Conservation (phyloP, 352 stramenopile species). For the Aphanomyces stellatus region DNA sequence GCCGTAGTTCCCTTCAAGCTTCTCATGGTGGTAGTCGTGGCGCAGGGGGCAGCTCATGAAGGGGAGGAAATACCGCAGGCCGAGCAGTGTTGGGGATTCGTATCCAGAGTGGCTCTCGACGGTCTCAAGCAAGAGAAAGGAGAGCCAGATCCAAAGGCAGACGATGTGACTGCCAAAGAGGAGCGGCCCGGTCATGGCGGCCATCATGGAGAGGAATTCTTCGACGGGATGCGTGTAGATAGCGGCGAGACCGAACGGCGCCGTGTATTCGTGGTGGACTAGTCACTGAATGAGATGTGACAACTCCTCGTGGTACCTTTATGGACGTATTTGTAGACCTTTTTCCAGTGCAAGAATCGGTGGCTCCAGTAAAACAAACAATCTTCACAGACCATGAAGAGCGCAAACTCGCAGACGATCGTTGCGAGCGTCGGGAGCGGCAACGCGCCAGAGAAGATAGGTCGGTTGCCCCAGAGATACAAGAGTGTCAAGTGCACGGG, state of each 20-base stretch:
- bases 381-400: conserved; percentile 11
- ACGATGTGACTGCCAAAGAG: conserved; percentile 17
- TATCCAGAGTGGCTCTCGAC: conserved; percentile 21
- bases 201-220: conserved; percentile 9
- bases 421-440: background rate
- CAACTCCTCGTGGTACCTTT: conserved; percentile 7
- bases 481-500: background rate
- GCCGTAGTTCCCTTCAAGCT: conserved; percentile 17
- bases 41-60: background rate
- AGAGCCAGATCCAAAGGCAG: conserved; percentile 18
- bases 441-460: background rate
- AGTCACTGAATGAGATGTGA: background rate
- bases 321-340: conserved; percentile 23
- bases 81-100: background rate
- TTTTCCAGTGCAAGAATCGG: conserved; percentile 21
- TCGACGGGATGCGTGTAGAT: conserved; percentile 18
- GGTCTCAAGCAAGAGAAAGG: conserved; percentile 14
- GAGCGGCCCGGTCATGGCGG: conserved; percentile 17
- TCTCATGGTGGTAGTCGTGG: conserved; percentile 19
- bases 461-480: background rate
- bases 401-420: background rate
- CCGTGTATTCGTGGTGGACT: conserved; percentile 18
- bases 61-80: background rate
- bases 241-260: conserved; percentile 15
- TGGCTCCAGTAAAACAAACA: conserved; percentile 21